These are phyloP conservation scores for Talaromyces sp. DNA, from an alignment of 2,329 filamentous ascomycete species.

Conservation along the genomic window DNA sequence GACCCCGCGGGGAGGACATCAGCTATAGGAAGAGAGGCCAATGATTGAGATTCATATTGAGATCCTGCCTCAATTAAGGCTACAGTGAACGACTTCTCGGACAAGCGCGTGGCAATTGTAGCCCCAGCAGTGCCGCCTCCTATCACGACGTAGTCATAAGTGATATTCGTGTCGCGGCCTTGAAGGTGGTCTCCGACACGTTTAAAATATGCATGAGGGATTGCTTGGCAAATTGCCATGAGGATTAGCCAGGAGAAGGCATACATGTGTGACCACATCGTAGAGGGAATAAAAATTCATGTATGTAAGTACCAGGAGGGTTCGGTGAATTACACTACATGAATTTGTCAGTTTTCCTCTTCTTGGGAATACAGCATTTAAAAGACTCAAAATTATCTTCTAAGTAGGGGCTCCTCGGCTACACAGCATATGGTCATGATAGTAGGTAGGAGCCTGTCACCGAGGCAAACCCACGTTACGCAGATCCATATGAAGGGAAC, in stretches of 20 bases:
- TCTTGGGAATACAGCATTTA: neutral
- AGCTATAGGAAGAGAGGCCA: neutral
- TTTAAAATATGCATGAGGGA: neutral
- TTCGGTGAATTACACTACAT: neutral
- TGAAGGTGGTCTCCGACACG: neutral
- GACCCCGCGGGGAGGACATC: neutral
- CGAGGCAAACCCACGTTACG: neutral
- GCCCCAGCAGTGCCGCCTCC: slow-evolving; percentile 30
- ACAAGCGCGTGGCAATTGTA: slow-evolving; percentile 26
- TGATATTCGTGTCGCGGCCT: neutral
- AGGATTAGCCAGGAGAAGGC: neutral
- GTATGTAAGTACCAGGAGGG: neutral
- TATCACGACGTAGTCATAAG: slow-evolving; percentile 25
- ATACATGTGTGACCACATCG: neutral
- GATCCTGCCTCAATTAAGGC: slow-evolving; percentile 24
- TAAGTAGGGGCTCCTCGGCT: neutral
- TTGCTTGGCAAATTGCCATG: neutral
- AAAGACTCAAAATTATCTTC: neutral
- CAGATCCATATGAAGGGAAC: neutral
- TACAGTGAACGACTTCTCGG: slow-evolving; percentile 13
- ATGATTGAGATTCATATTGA: slow-evolving; percentile 8
- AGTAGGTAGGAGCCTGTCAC: neutral
- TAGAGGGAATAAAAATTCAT: neutral
- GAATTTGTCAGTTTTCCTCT: neutral
- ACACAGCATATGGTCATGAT: neutral